Base-by-base conservation (phyloP, 305 asterid genomes). In the Fraxinus ornus region DNA sequence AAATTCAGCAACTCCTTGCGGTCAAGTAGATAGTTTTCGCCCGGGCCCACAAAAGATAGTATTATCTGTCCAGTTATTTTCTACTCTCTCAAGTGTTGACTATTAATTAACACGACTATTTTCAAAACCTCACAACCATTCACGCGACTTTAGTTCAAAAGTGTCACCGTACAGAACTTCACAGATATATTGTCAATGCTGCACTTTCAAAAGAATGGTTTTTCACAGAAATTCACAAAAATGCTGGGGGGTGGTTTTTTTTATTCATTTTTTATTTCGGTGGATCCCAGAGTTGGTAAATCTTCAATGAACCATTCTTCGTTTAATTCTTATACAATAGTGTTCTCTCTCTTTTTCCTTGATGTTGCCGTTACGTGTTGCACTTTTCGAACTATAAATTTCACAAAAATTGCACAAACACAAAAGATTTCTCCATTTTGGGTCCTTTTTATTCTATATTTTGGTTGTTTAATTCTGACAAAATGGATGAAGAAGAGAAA, bases 401-500 rank as follows among this genome's bases (percentile, higher is more conserved):
- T 68, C 39, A 68, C 8, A 28, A 26, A 68, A 68, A 28, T 12
- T 70, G 22, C 37, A 30, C 22, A 70, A 32, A 4, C 6, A 70
- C 75, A 35, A 70, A 24, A 70, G 22, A 26, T 30, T 24, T 30
- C 37, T 68, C 35, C 19, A 30, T 68, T 68, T 68, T 26, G 37
- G 75, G 21, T 28, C 36, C 36, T 26, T 66, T 62, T 2, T 66
- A 28, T 10, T 28, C 39, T 70, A 4, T 30, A 26, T 30, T 28
- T 70, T 2, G 41, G 21, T 15, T 30, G 39, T 28, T 70, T 13
- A 30, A 13, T 30, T 70, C 37, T 28, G 39, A 30, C 73, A 33
- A 13, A 73, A 88, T 88, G 92, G 83, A 77, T 30, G 86, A 88
- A 89, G 92, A 85, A 60, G 91, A 86, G 80, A 66, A 78, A 26